A percentile compares a stretch with the other conserved stretches of the same genome.
Evolutionary conservation across 2,329 filamentous ascomycete species (phyloP).

Genomic region (Ilyonectria destructans): DNA sequence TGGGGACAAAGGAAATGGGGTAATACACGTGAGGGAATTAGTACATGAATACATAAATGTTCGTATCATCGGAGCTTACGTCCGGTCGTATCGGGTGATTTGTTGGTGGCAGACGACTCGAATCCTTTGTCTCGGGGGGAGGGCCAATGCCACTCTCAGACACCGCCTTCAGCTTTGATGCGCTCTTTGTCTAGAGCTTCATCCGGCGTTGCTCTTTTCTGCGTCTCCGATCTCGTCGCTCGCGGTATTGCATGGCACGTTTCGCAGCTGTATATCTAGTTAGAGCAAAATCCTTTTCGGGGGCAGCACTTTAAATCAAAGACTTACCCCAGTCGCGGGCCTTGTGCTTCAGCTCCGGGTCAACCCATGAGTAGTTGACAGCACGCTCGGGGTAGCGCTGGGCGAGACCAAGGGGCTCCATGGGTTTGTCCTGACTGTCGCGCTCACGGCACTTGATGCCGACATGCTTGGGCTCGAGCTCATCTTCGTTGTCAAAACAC

Average conservation of each 20-base stretch:
- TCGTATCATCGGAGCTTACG: slow-evolving; percentile 43
- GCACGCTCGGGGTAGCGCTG: slow-evolving; percentile 66
- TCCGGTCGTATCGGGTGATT: slow-evolving; percentile 38
- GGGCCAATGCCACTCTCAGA: slow-evolving; percentile 30
- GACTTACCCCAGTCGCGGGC: slow-evolving; percentile 61
- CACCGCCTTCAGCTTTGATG: slow-evolving; percentile 22
- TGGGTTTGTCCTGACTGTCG: slow-evolving; percentile 56
- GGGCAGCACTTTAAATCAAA: neutral
- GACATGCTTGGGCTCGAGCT: slow-evolving; percentile 56
- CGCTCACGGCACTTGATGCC: slow-evolving; percentile 60
- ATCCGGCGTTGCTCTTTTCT: slow-evolving; percentile 58
- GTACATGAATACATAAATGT: slow-evolving; percentile 45
- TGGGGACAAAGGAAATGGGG: slow-evolving; percentile 15
- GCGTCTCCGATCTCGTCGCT: slow-evolving; percentile 57
- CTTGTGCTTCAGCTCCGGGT: slow-evolving; percentile 56
- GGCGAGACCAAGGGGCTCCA: slow-evolving; percentile 56
- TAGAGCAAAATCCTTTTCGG: neutral
- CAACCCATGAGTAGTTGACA: slow-evolving; percentile 63
- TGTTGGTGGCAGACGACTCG: slow-evolving; percentile 26
- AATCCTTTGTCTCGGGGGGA: slow-evolving; percentile 28
- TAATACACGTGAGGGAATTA: slow-evolving; percentile 33
- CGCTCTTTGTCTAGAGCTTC: slow-evolving; percentile 51
- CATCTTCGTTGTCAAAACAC: slow-evolving; percentile 58
- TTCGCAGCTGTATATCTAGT: slow-evolving; percentile 51
- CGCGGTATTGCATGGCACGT: slow-evolving; percentile 55